These are phyloP conservation scores for Cadophora luteo-olivacea DNA, from an alignment of 2,329 filamentous ascomycete genomes.

Conservation along the genomic window DNA sequence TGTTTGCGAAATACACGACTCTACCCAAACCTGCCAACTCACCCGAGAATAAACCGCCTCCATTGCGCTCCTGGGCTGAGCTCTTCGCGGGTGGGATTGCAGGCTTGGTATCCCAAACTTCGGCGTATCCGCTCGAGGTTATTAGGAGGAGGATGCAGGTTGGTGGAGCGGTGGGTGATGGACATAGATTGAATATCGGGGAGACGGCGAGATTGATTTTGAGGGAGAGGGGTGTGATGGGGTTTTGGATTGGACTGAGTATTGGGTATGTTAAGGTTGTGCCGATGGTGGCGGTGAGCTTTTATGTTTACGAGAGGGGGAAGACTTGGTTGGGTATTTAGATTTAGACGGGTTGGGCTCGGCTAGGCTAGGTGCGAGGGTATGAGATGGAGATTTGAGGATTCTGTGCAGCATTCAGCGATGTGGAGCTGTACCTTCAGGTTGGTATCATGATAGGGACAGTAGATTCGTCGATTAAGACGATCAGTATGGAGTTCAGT, in stretches of 20 bases:
- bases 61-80: slow-evolving; percentile 85
- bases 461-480: background rate
- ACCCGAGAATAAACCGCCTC: slow-evolving; percentile 67
- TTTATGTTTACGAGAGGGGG: slow-evolving; percentile 70
- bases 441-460: background rate
- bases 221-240: slow-evolving; percentile 74
- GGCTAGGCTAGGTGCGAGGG: background rate
- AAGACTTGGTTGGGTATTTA: slow-evolving; percentile 72
- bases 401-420: background rate
- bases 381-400: background rate
- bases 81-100: slow-evolving; percentile 84
- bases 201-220: slow-evolving; percentile 82
- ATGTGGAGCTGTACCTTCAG: background rate
- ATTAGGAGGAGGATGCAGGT: slow-evolving; percentile 95
- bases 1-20: slow-evolving; percentile 75
- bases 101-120: slow-evolving; percentile 87
- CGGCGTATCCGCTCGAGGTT: slow-evolving; percentile 93
- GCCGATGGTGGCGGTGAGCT: slow-evolving; percentile 79
- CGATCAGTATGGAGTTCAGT: background rate
- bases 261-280: slow-evolving; percentile 96
- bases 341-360: background rate
- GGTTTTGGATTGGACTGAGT: slow-evolving; percentile 91
- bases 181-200: slow-evolving; percentile 75
- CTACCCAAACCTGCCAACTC: slow-evolving; percentile 65
- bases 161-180: slow-evolving; percentile 90